phyloP scores from a whole-genome alignment of 148 eudicot genomes.

The Nyssa sinensis region DNA sequence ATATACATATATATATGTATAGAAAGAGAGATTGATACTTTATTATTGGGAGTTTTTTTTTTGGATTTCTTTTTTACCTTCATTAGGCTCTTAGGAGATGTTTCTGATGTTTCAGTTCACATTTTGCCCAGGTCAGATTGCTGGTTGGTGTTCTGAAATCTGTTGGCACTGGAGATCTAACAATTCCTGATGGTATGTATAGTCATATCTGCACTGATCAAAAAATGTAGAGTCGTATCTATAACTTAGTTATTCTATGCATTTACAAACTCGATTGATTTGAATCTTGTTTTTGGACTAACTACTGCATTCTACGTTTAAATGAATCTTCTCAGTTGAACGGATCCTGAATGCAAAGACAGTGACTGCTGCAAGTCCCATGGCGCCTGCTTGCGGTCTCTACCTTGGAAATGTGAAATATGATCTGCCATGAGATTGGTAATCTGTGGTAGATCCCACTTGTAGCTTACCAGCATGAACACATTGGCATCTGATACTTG shows the following conservation, averaged over 20 bases:
- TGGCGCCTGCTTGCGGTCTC: conserved; percentile 96
- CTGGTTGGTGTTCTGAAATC: conserved; percentile 85
- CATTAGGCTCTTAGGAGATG: background rate
- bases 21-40: no score
- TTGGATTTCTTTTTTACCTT: no score
- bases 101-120: background rate
- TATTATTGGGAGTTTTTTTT: no score
- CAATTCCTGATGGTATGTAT: conserved; percentile 63
- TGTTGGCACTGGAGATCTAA: conserved; percentile 81
- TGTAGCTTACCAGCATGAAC: background rate
- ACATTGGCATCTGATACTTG: no score
- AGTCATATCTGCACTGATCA: background rate
- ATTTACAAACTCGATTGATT: background rate
- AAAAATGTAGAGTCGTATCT: no score
- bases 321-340: conserved; percentile 47
- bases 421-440: conserved; percentile 38
- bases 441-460: no score
- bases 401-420: conserved; percentile 86
- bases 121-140: conserved; percentile 68
- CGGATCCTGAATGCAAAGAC: conserved; percentile 73
- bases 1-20: no score
- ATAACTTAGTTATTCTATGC: background rate
- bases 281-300: background rate
- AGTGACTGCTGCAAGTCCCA: conserved; percentile 75
- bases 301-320: background rate